Conservation (phyloP, 1,284 basidiomycete genomes). For the Schizophyllum commune region DNA sequence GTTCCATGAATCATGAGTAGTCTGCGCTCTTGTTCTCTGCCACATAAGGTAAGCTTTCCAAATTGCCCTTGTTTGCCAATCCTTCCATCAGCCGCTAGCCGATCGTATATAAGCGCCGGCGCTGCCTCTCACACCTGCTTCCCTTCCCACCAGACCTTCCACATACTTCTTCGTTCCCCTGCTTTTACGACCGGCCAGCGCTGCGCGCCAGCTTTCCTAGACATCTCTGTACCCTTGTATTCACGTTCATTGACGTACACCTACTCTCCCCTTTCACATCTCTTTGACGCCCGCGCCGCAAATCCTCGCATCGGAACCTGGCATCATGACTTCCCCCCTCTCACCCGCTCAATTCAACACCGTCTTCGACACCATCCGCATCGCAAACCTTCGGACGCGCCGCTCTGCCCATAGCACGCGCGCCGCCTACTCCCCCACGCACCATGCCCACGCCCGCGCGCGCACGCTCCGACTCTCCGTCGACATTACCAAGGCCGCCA, state of each 20-base stretch:
- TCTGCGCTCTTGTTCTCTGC: too few relatives aligned
- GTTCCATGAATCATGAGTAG: too few relatives aligned
- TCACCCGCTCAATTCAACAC: slow-evolving; percentile 22
- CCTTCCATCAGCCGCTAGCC: too few relatives aligned
- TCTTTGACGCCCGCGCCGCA: background rate
- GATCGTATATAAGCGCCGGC: background rate
- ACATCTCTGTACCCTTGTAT: slow-evolving; percentile 1
- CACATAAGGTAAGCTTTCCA: too few relatives aligned
- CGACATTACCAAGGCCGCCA: slow-evolving; percentile 32
- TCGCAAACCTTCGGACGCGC: slow-evolving; percentile 32
- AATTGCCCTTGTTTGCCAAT: too few relatives aligned
- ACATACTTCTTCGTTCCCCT: background rate
- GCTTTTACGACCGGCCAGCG: background rate
- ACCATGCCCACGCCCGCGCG: slow-evolving; percentile 39
- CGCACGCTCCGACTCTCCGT: slow-evolving; percentile 31
- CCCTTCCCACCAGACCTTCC: background rate
- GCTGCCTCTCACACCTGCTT: background rate
- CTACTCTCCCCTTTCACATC: slow-evolving; percentile 5
- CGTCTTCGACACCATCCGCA: slow-evolving; percentile 31
- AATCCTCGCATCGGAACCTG: too few relatives aligned
- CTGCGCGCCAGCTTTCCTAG: slow-evolving; percentile 8
- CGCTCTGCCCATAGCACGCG: slow-evolving; percentile 30
- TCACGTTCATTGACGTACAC: background rate
- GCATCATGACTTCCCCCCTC: slow-evolving; percentile 16
- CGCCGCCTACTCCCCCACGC: slow-evolving; percentile 22